phyloP scores from a whole-genome alignment of 345 rosid species.

The Salix udensis region DNA sequence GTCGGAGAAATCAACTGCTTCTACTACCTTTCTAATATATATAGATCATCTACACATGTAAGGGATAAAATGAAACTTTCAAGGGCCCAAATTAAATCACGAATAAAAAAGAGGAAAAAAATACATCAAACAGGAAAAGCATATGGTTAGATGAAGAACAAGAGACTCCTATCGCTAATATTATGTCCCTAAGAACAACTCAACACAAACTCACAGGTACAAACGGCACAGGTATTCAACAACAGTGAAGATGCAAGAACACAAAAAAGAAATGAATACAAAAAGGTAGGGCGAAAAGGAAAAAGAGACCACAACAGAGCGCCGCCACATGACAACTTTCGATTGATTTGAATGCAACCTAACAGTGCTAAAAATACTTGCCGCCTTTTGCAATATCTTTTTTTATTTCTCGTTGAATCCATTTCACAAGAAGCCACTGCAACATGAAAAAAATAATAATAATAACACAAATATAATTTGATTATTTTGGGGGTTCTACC shows the following conservation, averaged over 20 bases:
- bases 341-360: background rate
- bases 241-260: background rate
- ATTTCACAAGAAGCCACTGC: conserved; percentile 61
- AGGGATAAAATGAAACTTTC: background rate
- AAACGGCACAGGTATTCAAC: background rate
- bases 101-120: background rate
- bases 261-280: background rate
- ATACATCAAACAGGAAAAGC: background rate
- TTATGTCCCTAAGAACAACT: conserved; percentile 4
- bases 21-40: background rate
- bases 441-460: background rate
- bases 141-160: background rate
- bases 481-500: background rate
- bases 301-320: background rate
- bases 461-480: background rate
- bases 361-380: conserved; percentile 35
- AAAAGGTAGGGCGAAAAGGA: background rate
- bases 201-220: background rate
- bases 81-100: background rate
- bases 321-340: background rate
- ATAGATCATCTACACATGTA: background rate
- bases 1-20: background rate
- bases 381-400: conserved; percentile 46
- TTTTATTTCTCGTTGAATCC: conserved; percentile 59
- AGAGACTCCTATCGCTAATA: conserved; percentile 1